Base-by-base conservation (phyloP, 177 flowering plant species). In the Tripterygium wilfordii region DNA sequence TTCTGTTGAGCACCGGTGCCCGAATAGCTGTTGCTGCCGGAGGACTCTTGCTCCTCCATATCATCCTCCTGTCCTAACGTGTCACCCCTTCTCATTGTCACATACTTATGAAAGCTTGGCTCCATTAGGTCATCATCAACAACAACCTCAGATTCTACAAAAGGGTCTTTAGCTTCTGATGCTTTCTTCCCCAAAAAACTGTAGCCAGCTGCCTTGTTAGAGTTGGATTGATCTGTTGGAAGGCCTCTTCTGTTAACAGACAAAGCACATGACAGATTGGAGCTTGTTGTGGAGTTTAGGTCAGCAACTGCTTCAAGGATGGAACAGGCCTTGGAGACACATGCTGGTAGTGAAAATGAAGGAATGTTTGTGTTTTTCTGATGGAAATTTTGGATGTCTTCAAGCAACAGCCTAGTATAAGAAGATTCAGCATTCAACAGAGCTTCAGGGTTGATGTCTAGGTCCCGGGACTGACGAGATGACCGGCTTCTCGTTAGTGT, bases 221-320 rank as follows among this genome's bases (percentile, higher is more conserved):
- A n/a, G n/a, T n/a, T n/a, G n/a, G n/a, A n/a, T n/a, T n/a, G n/a
- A n/a, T n/a, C n/a, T 16, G 3, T 14, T 40, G 2, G 48, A 3
- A 44, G 61, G 43, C 44, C 63, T 48, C 41, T 66, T 55, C 63
- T 62, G 19, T 68, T 64, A 15, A 66, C 74, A 3, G 76, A 61
- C 45, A 64, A 69, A 18, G 60, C 53, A n/a, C 51, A 33, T 12
- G 79, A 63, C 2, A 62, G 28, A 35, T 65, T 64, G 42, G 81
- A 68, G 44, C 65, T 58, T 10, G 78, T 75, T 13, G 66, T 58
- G 28, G 90, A 81, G 51, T 85, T 91, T 56, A 92, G 91, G 48
- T 92, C 96, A 0, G 94, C 94, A 4, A 92, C 96, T 10, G 98
- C 96, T 47, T 92, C 96, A 6, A 85, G 71, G 30, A 92, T 85